These are phyloP conservation scores for Chlamydomonas sphaeroides DNA, from an alignment of 139 green algal species.

Conservation along the genomic window DNA sequence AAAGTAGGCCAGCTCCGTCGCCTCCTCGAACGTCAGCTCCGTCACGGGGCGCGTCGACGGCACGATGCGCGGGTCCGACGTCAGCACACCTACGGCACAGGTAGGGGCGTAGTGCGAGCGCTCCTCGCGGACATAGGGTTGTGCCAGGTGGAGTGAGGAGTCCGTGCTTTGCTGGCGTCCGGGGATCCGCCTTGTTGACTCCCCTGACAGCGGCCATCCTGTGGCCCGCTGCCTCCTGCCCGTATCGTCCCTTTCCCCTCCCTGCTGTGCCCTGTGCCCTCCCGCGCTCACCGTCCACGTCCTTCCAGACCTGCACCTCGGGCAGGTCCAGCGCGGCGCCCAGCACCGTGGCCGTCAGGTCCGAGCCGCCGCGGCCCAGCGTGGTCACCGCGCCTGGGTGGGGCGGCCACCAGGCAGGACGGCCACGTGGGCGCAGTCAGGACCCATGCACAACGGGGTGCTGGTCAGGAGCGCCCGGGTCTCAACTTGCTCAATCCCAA, in stretches of 20 bases:
- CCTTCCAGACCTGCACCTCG: conserved; percentile 94
- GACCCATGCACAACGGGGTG: too few species aligned
- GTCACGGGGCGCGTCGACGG: conserved; percentile 78
- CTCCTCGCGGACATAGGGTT: neutral
- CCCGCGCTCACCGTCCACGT: conserved; percentile 95
- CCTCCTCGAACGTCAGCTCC: conserved; percentile 97
- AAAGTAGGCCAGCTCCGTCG: conserved; percentile 98
- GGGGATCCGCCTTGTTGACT: too few species aligned
- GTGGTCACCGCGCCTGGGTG: conserved; percentile 92
- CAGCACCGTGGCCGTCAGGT: conserved; percentile 96
- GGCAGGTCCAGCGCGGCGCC: conserved; percentile 71
- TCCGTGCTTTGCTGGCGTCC: too few species aligned
- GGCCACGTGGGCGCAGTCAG: too few species aligned
- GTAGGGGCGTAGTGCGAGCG: neutral
- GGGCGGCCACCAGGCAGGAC: neutral
- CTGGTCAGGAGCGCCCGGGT: too few species aligned
- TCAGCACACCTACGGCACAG: conserved; percentile 86
- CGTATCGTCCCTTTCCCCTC: too few species aligned
- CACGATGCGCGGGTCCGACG: conserved; percentile 90
- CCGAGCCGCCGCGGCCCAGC: conserved; percentile 92
- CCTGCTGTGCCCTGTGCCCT: too few species aligned
- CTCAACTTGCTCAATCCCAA: too few species aligned
- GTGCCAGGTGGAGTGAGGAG: too few species aligned
- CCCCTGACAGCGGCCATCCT: too few species aligned
- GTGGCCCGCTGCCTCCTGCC: too few species aligned